Percentiles rank a stretch among this genome's conserved stretches.
phyloP scores from a whole-genome alignment of 2,329 filamentous ascomycete genomes.

The Cladosporium sp. region DNA sequence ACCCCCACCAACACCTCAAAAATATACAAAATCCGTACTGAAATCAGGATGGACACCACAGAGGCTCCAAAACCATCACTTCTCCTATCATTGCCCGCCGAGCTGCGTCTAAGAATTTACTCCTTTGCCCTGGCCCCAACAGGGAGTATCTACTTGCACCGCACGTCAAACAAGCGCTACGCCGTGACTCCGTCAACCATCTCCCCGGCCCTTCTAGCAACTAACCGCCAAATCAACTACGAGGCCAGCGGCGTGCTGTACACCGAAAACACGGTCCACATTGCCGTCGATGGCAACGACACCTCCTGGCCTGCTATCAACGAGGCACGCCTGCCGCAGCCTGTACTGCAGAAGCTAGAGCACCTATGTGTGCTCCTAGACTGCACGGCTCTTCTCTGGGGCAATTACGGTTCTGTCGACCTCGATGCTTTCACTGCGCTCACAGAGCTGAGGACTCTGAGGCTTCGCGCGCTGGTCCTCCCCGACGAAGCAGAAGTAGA shows the following conservation, averaged over 20 bases:
- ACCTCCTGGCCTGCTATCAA: constrained; percentile 29
- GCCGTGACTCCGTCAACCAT: constrained; percentile 30
- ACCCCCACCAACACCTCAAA: neutral
- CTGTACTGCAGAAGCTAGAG: constrained; percentile 24
- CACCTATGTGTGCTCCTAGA: constrained; percentile 31
- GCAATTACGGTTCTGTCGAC: constrained; percentile 18
- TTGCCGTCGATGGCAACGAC: constrained; percentile 30
- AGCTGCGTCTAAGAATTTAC: constrained; percentile 41
- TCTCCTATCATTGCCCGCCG: constrained; percentile 32
- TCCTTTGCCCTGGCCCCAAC: constrained; percentile 32
- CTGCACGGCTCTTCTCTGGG: constrained; percentile 25
- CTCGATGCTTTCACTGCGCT: constrained; percentile 12
- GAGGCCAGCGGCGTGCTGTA: constrained; percentile 47
- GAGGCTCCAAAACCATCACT: neutral
- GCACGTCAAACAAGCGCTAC: constrained; percentile 23
- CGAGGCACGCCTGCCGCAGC: constrained; percentile 26
- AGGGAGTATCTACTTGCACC: constrained; percentile 24
- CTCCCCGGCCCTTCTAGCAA: constrained; percentile 41
- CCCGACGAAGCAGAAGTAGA: constrained; percentile 7
- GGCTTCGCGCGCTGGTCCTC: constrained; percentile 15
- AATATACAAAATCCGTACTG: neutral
- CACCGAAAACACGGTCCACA: constrained; percentile 44
- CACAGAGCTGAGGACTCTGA: constrained; percentile 3
- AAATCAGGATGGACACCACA: neutral
- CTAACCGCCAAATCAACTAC: constrained; percentile 40